A percentile compares a stretch with the other conserved stretches of the same genome.
phyloP scores from a whole-genome alignment of 345 rosid species.

The Orychophragmus violaceus region DNA sequence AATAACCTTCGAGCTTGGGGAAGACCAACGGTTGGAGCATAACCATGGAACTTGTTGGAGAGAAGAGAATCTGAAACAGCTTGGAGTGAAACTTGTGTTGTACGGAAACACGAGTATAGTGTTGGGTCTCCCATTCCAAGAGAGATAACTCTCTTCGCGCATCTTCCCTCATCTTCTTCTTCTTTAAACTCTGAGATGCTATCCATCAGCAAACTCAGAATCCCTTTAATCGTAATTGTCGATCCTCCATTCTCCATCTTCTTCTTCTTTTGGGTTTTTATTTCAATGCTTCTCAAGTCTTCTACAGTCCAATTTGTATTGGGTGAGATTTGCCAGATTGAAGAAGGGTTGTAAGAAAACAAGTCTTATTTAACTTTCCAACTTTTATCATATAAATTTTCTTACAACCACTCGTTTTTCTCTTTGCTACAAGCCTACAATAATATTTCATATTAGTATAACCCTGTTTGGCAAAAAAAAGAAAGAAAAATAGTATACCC shows the following conservation, averaged over 20 bases:
- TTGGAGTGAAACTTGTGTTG: slow-evolving; percentile 51
- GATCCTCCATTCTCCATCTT: slow-evolving; percentile 35
- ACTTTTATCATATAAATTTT: not conserved
- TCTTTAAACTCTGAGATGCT: slow-evolving; percentile 35
- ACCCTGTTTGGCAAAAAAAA: not conserved
- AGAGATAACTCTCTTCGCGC: slow-evolving; percentile 47
- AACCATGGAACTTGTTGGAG: slow-evolving; percentile 80
- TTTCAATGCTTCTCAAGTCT: not conserved
- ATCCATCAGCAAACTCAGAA: slow-evolving; percentile 56
- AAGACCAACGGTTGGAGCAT: slow-evolving; percentile 87
- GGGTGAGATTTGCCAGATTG: slow-evolving; percentile 16
- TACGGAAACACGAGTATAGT: slow-evolving; percentile 65
- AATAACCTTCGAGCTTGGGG: slow-evolving; percentile 79
- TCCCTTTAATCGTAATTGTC: slow-evolving; percentile 74
- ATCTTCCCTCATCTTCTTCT: slow-evolving; percentile 13
- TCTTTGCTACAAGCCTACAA: too few species aligned
- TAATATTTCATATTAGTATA: not conserved
- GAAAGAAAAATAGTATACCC: not conserved
- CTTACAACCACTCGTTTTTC: slow-evolving; percentile 6
- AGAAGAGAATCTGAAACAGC: slow-evolving; percentile 69
- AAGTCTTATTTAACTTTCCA: not conserved
- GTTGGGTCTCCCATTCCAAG: slow-evolving; percentile 95
- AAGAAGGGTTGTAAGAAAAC: not conserved
- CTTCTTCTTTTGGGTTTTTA: not conserved
- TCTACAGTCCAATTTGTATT: not conserved